Percentiles rank a stretch among this genome's conserved stretches.
phyloP scores from a whole-genome alignment of 768 basidiomycete species.

The Pleurotus salmoneostramineus region DNA sequence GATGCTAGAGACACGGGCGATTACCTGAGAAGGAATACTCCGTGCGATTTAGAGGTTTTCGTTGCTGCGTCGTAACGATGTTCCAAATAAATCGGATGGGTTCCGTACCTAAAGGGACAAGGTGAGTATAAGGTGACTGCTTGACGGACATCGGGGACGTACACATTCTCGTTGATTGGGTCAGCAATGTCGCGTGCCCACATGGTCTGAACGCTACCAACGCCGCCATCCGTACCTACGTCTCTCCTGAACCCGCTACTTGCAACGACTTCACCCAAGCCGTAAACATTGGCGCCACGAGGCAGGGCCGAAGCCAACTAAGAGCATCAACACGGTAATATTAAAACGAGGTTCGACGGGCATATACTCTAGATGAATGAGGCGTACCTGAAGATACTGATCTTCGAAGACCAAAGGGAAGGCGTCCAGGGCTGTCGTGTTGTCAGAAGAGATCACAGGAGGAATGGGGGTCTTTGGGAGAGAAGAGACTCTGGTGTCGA shows the following conservation, averaged over 20 bases:
- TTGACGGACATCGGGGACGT: slow-evolving; percentile 19
- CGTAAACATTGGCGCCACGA: slow-evolving; percentile 67
- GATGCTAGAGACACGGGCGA: not conserved
- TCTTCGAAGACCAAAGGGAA: slow-evolving; percentile 78
- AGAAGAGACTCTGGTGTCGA: slow-evolving; percentile 65
- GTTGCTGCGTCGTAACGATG: slow-evolving; percentile 58
- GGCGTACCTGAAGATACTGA: slow-evolving; percentile 65
- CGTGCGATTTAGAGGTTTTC: slow-evolving; percentile 58
- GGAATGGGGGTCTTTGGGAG: slow-evolving; percentile 57
- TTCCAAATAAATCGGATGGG: slow-evolving; percentile 69
- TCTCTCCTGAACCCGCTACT: slow-evolving; percentile 67
- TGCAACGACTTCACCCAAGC: slow-evolving; percentile 69
- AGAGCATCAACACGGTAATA: not conserved
- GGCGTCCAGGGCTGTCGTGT: slow-evolving; percentile 52
- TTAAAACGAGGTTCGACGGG: not conserved
- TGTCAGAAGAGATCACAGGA: slow-evolving; percentile 48
- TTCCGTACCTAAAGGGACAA: slow-evolving; percentile 50
- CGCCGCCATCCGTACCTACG: slow-evolving; percentile 40
- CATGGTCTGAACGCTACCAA: slow-evolving; percentile 61
- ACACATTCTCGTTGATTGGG: slow-evolving; percentile 67
- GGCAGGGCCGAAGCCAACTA: slow-evolving; percentile 67
- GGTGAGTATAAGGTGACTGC: not conserved
- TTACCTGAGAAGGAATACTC: slow-evolving; percentile 71
- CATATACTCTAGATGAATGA: not conserved
- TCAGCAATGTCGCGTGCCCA: slow-evolving; percentile 65